Percentiles rank a stretch among this genome's conserved stretches.
Evolutionary conservation across 2,329 filamentous ascomycete species (phyloP).

Genomic region (Cordyceps farinosa): DNA sequence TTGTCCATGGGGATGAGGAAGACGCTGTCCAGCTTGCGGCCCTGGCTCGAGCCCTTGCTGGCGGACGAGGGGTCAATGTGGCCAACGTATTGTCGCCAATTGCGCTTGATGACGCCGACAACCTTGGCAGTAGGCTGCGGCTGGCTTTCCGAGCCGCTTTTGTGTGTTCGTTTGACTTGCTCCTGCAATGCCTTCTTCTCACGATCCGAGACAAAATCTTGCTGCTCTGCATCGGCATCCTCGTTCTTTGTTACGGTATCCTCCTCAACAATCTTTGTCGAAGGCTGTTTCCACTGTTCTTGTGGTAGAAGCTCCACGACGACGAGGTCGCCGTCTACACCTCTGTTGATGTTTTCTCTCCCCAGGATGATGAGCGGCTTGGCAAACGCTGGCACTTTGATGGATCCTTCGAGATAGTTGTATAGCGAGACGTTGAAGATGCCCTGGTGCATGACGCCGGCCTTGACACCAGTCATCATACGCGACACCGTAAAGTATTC

Average conservation of each 20-base stretch:
- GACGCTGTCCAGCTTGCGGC: conserved; percentile 83
- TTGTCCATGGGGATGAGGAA: conserved; percentile 99
- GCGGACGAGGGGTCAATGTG: conserved; percentile 88
- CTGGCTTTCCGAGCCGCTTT: conserved; percentile 68
- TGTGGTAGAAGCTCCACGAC: conserved; percentile 90
- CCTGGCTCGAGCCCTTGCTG: conserved; percentile 67
- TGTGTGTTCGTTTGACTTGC: conserved; percentile 82
- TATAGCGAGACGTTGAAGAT: conserved; percentile 95
- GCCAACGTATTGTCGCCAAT: conserved; percentile 97
- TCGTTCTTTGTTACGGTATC: conserved; percentile 89
- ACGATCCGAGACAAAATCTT: conserved; percentile 78
- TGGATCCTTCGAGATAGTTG: conserved; percentile 93
- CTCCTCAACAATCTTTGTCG: conserved; percentile 93
- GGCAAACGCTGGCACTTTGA: conserved; percentile 85
- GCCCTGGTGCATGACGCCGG: conserved; percentile 85
- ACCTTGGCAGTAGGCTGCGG: conserved; percentile 89
- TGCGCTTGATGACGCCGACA: conserved; percentile 88
- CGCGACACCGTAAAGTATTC: conserved; percentile 88
- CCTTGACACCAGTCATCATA: conserved; percentile 90
- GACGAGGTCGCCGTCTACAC: conserved; percentile 87
- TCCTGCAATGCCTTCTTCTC: conserved; percentile 86
- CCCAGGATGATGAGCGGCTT: conserved; percentile 85
- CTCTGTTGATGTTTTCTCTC: conserved; percentile 91
- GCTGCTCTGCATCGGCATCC: conserved; percentile 80
- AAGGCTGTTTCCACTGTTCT: conserved; percentile 95